These are phyloP conservation scores for Ceratocystiopsis brevicomis DNA, from an alignment of 2,329 filamentous ascomycete genomes.

Conservation along the genomic window DNA sequence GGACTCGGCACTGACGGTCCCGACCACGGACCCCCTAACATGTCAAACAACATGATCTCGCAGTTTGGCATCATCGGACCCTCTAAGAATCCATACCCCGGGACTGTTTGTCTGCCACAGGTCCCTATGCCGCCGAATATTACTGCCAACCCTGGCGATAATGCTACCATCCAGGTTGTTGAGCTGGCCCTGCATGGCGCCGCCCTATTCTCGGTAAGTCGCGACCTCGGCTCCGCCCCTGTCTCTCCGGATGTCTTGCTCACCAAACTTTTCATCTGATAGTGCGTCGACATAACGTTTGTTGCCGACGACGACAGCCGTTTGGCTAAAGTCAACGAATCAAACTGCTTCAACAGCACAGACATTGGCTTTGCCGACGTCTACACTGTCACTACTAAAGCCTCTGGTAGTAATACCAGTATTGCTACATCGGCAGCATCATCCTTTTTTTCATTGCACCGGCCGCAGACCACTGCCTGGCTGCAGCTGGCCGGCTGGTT, in stretches of 20 bases:
- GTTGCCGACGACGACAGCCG: slow-evolving; percentile 51
- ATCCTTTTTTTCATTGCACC: slow-evolving; percentile 12
- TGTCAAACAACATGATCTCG: slow-evolving; percentile 65
- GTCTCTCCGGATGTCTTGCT: no score
- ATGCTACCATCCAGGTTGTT: slow-evolving; percentile 77
- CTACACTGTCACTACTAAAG: slow-evolving; percentile 44
- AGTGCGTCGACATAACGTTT: slow-evolving; percentile 94
- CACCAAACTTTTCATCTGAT: neutral
- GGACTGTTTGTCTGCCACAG: slow-evolving; percentile 76
- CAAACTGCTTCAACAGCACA: slow-evolving; percentile 79
- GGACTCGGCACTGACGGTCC: slow-evolving; percentile 57
- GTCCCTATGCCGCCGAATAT: slow-evolving; percentile 61
- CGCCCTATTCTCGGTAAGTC: slow-evolving; percentile 55
- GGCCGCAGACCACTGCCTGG: slow-evolving; percentile 12
- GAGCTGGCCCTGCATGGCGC: slow-evolving; percentile 72
- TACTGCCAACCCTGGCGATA: slow-evolving; percentile 59
- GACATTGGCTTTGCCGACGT: slow-evolving; percentile 59
- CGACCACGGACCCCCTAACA: slow-evolving; percentile 54
- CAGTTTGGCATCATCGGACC: slow-evolving; percentile 74
- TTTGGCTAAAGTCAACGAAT: slow-evolving; percentile 52
- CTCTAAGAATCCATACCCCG: slow-evolving; percentile 65
- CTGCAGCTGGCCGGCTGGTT: slow-evolving; percentile 19
- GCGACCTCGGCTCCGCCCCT: neutral
- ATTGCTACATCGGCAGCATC: slow-evolving; percentile 14
- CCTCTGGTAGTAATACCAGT: slow-evolving; percentile 12